A percentile compares a stretch with the other conserved stretches of the same genome.
phyloP scores from a whole-genome alignment of 805 yeast genomes.

The Metschnikowia colocasiae region DNA sequence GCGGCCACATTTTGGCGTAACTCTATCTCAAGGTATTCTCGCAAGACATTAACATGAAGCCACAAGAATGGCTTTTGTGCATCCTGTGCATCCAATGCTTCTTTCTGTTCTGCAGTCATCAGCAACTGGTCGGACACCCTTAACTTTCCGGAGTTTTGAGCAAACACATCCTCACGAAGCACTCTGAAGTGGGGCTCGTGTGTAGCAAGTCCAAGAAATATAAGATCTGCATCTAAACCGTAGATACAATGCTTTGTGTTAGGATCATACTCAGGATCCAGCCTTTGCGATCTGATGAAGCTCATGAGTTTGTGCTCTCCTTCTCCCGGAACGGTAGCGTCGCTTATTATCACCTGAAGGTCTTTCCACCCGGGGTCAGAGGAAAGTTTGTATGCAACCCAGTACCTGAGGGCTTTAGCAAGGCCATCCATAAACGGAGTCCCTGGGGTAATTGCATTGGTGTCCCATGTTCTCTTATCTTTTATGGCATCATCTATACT shows the following conservation, averaged over 20 bases:
- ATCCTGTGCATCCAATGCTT: constrained; percentile 38
- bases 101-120: constrained; percentile 59
- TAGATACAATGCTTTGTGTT: constrained; percentile 95
- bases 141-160: constrained; percentile 54
- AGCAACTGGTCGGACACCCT: constrained; percentile 47
- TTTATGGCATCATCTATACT: constrained; percentile 70
- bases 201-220: constrained; percentile 91
- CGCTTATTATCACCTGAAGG: constrained; percentile 85
- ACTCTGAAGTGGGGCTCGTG: constrained; percentile 97
- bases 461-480: constrained; percentile 83
- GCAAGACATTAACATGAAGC: constrained; percentile 81
- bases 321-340: constrained; percentile 98
- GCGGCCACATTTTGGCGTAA: constrained; percentile 69
- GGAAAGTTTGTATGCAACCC: constrained; percentile 86
- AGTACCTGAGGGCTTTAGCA: constrained; percentile 78
- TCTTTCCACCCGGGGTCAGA: constrained; percentile 92
- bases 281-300: constrained; percentile 84
- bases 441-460: constrained; percentile 97
- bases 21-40: constrained; percentile 87
- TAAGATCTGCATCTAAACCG: constrained; percentile 96
- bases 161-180: constrained; percentile 94
- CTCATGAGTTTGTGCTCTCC: constrained; percentile 99
- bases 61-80: constrained; percentile 83
- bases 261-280: constrained; percentile 83
- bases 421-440: constrained; percentile 95